These are phyloP conservation scores for Rutstroemia sydowiana DNA, from an alignment of 2,329 filamentous ascomycete genomes.

Conservation along the genomic window DNA sequence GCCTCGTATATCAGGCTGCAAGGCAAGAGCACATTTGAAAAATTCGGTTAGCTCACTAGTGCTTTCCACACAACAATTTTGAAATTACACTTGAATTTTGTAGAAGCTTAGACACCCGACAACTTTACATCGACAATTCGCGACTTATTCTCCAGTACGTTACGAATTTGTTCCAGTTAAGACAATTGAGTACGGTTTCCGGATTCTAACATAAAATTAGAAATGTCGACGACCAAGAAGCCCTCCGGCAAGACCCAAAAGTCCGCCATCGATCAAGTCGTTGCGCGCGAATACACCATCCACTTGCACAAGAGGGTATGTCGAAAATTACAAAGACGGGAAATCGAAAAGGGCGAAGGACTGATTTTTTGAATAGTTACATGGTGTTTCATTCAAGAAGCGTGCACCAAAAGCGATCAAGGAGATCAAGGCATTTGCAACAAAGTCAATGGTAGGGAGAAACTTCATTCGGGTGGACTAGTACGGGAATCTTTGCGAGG, in stretches of 20 bases:
- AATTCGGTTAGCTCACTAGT: conserved; percentile 8
- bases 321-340: conserved; percentile 30
- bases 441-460: conserved; percentile 83
- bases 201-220: conserved; percentile 19
- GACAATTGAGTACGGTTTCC: conserved; percentile 3
- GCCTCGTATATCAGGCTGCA: background rate
- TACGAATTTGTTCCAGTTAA: background rate
- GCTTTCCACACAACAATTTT: conserved; percentile 14
- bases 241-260: conserved; percentile 63
- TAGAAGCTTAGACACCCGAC: conserved; percentile 13
- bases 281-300: conserved; percentile 99
- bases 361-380: conserved; percentile 65
- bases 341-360: conserved; percentile 11
- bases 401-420: conserved; percentile 96
- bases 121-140: conserved; percentile 20
- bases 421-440: conserved; percentile 95
- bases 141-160: conserved; percentile 25
- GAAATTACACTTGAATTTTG: conserved; percentile 11
- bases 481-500: background rate
- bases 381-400: conserved; percentile 99
- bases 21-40: background rate
- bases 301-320: conserved; percentile 99
- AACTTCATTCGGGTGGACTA: background rate
- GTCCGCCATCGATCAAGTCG: conserved; percentile 97
- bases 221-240: conserved; percentile 66